Base-by-base conservation (phyloP, 192 early-diverging fungal genomes). In the Coemansia sp. region DNA sequence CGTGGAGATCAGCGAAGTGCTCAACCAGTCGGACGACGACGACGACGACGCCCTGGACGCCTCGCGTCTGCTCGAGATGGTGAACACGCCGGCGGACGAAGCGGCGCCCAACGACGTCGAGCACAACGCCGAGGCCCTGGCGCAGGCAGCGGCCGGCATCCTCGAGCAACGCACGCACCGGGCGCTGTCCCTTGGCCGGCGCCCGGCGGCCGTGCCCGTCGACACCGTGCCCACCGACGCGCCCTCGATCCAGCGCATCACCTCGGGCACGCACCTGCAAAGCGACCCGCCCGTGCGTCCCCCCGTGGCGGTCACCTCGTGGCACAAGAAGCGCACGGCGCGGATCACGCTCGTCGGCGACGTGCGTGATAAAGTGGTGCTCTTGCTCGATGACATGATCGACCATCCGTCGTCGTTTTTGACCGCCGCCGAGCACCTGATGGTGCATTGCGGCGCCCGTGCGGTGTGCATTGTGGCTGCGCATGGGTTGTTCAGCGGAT, bases 301-400 rank as follows among this genome's bases (percentile, higher is more conserved):
- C 7, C 75, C 75, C 9, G 69, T 78, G 46, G 62, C 75, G 2
- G 75, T 78, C 62, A 78, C 75, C 42, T 78, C 75, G 44, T 80
- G 77, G 77, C 77, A 70, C 54, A 80, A 80, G 67, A 80, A 80
- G 67, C 70, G 71, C 61, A 71, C 65, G 14, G 78, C 86, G 15
- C 74, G 82, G 17, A 90, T 94, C 81, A 87, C 90, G 30, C 86
- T 99, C 15, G 94, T 98, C 9, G 97, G 95, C 44, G 89, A 98
- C 67, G 95, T 97, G 55, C 80, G 84, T 52, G 86, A 83, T 52
- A 89, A 89, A 62, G 82, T 88, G 25, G 91, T 87, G 56, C 89
- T 99, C 64, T 84, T 99, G 61, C 86, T 95, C 85, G 95, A 99
- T 82, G 95, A 99, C 67, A 91, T 94, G 73, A 93, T 97, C 62